Base-by-base conservation (phyloP, 129 eudicot species). In the Solidago caesia region DNA sequence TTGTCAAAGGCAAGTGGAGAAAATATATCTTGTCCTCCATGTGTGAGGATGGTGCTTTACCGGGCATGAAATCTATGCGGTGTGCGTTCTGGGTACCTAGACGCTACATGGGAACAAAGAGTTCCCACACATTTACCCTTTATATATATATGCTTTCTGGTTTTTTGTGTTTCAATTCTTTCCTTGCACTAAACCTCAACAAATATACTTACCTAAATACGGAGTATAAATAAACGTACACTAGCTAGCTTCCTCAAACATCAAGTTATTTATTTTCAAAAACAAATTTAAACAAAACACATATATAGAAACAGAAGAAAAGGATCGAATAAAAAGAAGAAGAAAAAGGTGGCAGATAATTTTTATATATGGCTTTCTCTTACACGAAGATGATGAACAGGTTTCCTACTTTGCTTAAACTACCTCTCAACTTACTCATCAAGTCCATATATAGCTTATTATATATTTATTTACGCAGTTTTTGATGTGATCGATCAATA, bases 361-460 rank as follows among this genome's bases (percentile, higher is more conserved):
- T 15, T 39, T 44, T 1, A 26, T 77, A 2, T 63, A 79, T 79
- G 83, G 79, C 83, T 73, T 73, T 79, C 79, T 47, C 74, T 41
- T 67, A 1, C 79, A 73, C 66, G 83, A 79, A 66, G 69, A 79
- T 79, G 78, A 72, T 65, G 27, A 73, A 57, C 83, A 79, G 83
- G 83, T 79, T 79, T 73, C 46, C 65, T 79, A 57, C 74, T 45
- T 45, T 16, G 5, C 71, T 63, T 33, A 12, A 25, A 14, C 46
- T 49, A 43, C 75, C 64, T 71, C 72, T 78, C 48, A 25, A 44
- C 8, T 62, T 68, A 46, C 25, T 29, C 56, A 8, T 21, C 21
- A 21, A 21, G 0, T 21, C 21, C 21, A 21, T n/a, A n/a, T n/a
- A n/a, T 21, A 21, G 21, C 21, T 21, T 21, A 21, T 21, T 12